Evolutionary conservation across 441 rosid genomes (phyloP), one percentile per base, ranked within the genome.

Genomic region (Rhodomyrtus psidioides): DNA sequence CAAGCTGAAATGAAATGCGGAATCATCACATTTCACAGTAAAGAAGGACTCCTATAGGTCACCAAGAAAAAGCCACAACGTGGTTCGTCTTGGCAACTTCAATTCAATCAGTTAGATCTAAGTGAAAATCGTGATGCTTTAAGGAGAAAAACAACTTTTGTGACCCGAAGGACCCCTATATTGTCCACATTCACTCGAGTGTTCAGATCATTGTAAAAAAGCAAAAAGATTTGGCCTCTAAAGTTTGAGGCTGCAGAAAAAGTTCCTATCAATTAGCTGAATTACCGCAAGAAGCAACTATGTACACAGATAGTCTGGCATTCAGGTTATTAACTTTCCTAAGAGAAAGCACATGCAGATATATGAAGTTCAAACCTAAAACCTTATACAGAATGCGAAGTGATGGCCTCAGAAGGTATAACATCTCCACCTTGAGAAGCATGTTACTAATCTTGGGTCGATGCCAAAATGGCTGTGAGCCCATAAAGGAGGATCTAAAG

Each of bases 1-100:
- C 99, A 62, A 97, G 92, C 99, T 97, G 93, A 82, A 90, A 89
- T 42, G 9, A 51, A 34, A 53, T 24, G 65, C 3, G 14, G 49
- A 53, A 34, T 46, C 39, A 21, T 13, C 44, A 53, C n/a, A 70
- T 10, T 70, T 46, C 79, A 70, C n/a, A 5, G 79, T 70, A 70
- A 70, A 39, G 49, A 70, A 39, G 39, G 79, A 16, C 79, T 26
- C 60, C 28, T 57, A 57, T 57, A 57, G 60, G 60, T 57, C 60
- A 70, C 8, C 0, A 39, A 70, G 79, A 39, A 23, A 70, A 21
- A 39, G 79, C 79, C n/a, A 70, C 49, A 70, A 70, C 79, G 19
- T 10, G 79, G 49, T 70, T 70, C n/a, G 2, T 70, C 76, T 70
- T 70, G 49, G 79, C n/a, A 70, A 70, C 79, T 70, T 39, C n/a